Conservation (phyloP, 2,329 filamentous ascomycete genomes). For the Colletotrichum simmondsii region DNA sequence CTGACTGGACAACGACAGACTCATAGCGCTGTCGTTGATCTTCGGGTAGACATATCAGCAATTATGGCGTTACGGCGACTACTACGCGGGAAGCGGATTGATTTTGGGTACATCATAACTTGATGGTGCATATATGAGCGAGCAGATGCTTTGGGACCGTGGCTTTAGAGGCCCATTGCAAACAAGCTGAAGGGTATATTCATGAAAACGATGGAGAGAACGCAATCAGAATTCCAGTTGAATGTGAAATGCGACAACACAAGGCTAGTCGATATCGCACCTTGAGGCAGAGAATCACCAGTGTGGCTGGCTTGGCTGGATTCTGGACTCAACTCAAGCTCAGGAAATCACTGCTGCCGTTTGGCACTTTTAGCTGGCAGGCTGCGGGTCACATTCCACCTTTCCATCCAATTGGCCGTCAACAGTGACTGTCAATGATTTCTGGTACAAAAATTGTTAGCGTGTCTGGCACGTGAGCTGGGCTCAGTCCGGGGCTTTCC, state of each 20-base stretch:
- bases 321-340: not conserved
- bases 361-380: too few relatives aligned
- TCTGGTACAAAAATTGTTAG: not conserved
- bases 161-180: not conserved
- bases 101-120: constrained; percentile 33
- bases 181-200: not conserved
- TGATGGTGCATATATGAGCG: constrained; percentile 12
- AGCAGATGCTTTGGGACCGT: not conserved
- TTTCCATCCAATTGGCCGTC: not conserved
- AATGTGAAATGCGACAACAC: not conserved
- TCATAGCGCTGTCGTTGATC: not conserved
- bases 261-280: too few relatives aligned
- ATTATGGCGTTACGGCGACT: constrained; percentile 9
- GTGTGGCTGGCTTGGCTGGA: too few relatives aligned
- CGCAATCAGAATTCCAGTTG: not conserved
- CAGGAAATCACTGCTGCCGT: not conserved
- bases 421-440: not conserved
- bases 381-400: not conserved
- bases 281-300: not conserved
- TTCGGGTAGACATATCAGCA: too few relatives aligned
- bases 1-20: constrained; percentile 58
- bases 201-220: not conserved
- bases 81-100: not conserved
- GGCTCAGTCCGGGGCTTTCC: constrained; percentile 10
- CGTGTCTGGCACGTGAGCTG: constrained; percentile 19